phyloP scores from a whole-genome alignment of 192 early-diverging fungal species.

The Thamnidium elegans region DNA sequence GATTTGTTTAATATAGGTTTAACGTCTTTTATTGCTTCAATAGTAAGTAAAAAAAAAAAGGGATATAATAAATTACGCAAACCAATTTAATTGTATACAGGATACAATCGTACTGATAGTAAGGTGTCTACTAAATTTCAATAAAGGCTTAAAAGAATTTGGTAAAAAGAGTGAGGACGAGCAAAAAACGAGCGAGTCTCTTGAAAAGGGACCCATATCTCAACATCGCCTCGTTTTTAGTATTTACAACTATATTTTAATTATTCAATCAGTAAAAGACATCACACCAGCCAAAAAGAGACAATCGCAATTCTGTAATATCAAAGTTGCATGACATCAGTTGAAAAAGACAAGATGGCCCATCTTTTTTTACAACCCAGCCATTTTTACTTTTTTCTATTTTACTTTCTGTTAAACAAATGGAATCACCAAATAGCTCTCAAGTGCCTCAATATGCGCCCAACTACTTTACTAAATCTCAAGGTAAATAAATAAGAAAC shows the following conservation, averaged over 20 bases:
- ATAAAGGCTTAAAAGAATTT: not conserved
- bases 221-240: no score
- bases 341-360: no score
- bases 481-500: slow-evolving; percentile 1
- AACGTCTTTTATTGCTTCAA: not conserved
- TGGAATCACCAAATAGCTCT: not conserved
- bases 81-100: not conserved
- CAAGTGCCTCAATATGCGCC: slow-evolving; percentile 20
- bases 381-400: no score
- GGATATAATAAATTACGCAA: not conserved
- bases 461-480: slow-evolving; percentile 7
- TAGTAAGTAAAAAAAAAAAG: not conserved
- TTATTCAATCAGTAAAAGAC: no score
- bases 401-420: no score
- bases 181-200: no score
- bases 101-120: not conserved
- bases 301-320: no score
- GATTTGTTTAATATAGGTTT: not conserved
- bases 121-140: not conserved
- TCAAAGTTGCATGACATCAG: no score
- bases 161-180: not conserved
- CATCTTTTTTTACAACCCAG: no score
- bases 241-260: no score
- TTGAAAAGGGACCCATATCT: no score
- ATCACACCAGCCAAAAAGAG: no score